Percentiles rank a stretch among this genome's conserved stretches.
Conservation (phyloP, 2,329 filamentous ascomycete species). For the Nannizziopsis arthrosporioides region DNA sequence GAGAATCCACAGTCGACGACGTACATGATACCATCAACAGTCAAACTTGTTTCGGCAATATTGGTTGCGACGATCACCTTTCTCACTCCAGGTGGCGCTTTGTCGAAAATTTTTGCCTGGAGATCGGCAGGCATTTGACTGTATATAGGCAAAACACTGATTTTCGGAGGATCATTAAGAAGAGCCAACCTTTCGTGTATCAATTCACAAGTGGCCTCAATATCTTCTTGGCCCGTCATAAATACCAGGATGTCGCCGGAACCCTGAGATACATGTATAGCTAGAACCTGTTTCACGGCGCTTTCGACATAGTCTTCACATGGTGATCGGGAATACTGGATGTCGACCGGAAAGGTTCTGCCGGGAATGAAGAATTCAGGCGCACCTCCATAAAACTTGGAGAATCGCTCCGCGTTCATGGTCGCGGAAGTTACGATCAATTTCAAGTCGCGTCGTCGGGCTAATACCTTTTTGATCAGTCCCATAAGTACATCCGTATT, state of each 20-base stretch:
- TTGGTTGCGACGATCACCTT: slow-evolving; percentile 99
- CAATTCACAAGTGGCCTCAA: slow-evolving; percentile 90
- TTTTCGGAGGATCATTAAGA: slow-evolving; percentile 85
- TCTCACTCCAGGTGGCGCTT: slow-evolving; percentile 74
- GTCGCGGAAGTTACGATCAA: slow-evolving; percentile 96
- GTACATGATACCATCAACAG: slow-evolving; percentile 98
- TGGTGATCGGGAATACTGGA: slow-evolving; percentile 87
- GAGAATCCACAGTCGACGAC: slow-evolving; percentile 94
- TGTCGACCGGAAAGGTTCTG: slow-evolving; percentile 90
- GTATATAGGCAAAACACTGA: slow-evolving; percentile 94
- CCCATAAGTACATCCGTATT: slow-evolving; percentile 98
- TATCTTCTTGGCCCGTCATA: slow-evolving; percentile 99
- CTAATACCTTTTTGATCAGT: slow-evolving; percentile 90
- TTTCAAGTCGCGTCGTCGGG: slow-evolving; percentile 79
- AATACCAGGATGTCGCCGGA: slow-evolving; percentile 91
- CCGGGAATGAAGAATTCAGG: slow-evolving; percentile 95
- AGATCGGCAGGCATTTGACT: slow-evolving; percentile 98
- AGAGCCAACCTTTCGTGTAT: slow-evolving; percentile 76
- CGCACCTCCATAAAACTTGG: slow-evolving; percentile 88
- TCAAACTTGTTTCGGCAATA: slow-evolving; percentile 95
- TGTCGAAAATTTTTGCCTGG: slow-evolving; percentile 95
- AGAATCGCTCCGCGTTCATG: slow-evolving; percentile 95
- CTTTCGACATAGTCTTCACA: slow-evolving; percentile 97
- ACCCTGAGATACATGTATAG: slow-evolving; percentile 92
- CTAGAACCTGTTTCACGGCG: slow-evolving; percentile 87